Evolutionary conservation across 179 eudicot genomes (phyloP).

Genomic region (Beta macrorhiza): DNA sequence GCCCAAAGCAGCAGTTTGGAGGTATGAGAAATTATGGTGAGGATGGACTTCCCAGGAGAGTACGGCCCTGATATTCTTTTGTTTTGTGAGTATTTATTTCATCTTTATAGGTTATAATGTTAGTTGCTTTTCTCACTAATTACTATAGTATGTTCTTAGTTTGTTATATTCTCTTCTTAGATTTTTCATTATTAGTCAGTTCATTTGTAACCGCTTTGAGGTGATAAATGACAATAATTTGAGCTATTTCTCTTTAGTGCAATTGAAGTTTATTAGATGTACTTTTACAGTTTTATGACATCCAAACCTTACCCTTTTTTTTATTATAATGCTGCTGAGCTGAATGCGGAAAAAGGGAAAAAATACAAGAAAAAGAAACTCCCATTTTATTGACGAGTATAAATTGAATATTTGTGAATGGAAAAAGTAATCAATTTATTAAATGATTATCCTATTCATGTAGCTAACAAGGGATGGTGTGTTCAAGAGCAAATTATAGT

Average conservation of each 20-base stretch:
- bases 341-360: too few species aligned
- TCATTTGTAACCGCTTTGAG: conserved; percentile 14
- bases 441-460: too few species aligned
- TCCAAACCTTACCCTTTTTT: too few species aligned
- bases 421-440: too few species aligned
- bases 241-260: not conserved
- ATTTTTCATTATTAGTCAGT: not conserved
- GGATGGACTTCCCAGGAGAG: conserved; percentile 29
- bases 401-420: too few species aligned
- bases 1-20: conserved; percentile 33
- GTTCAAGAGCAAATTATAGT: too few species aligned
- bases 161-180: not conserved
- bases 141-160: not conserved
- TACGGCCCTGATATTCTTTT: conserved; percentile 8
- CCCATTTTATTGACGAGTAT: too few species aligned
- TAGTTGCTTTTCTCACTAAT: not conserved
- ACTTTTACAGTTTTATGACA: not conserved
- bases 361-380: too few species aligned
- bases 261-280: not conserved
- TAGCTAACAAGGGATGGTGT: too few species aligned
- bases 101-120: not conserved
- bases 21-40: conserved; percentile 35
- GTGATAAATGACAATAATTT: conserved; percentile 13
- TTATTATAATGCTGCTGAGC: too few species aligned
- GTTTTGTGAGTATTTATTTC: not conserved